Evolutionary conservation across 164 flowering plant species (phyloP), one percentile per base, ranked within the genome.

Genomic region (Echeveria elegans): DNA sequence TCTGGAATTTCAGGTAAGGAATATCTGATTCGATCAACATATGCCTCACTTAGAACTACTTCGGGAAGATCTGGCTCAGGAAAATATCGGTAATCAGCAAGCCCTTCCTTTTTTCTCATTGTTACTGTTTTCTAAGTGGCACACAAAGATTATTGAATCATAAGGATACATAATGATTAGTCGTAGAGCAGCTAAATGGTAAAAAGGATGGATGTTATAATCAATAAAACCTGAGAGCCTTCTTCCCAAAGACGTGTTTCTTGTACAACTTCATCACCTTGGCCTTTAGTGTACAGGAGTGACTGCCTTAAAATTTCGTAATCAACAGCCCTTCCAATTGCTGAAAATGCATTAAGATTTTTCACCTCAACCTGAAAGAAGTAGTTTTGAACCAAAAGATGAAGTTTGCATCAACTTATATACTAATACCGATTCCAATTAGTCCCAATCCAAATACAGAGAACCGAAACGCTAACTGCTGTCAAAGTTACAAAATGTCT

Each of bases 211-310:
- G 6, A 69, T 45, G 70, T 40, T 31, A 21, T 63, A n/a, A 61
- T 50, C 36, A 43, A 70, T 45, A 34, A 43, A 70, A 90, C 98
- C 97, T 93, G 97, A 71, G 87, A 71, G 30, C 91, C 88, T 70
- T 93, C 97, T 65, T 90, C 98, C 97, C 98, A 90, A 15, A 86
- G 92, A 38, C 97, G 88, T 73, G 98, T 90, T 77, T 90, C 97
- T 69, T 88, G 97, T 48, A 90, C 82, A 77, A 93, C 86, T 75
- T 84, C 77, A 77, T 84, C 88, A 67, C 59, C 79, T 70, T 81
- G 81, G 29, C 94, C 94, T 83, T 85, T 77, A 72, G 68, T 80
- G 66, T 83, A 81, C 23, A 93, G 91, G 58, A 63, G 69, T 38
- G 70, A 89, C 77, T 93, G 96, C 72, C 98, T 81, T 50, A 83